Evolutionary conservation across 1,139 yeast genomes (phyloP), one percentile per base, ranked within the genome.

Genomic region (Geotrichum phurueaensis): DNA sequence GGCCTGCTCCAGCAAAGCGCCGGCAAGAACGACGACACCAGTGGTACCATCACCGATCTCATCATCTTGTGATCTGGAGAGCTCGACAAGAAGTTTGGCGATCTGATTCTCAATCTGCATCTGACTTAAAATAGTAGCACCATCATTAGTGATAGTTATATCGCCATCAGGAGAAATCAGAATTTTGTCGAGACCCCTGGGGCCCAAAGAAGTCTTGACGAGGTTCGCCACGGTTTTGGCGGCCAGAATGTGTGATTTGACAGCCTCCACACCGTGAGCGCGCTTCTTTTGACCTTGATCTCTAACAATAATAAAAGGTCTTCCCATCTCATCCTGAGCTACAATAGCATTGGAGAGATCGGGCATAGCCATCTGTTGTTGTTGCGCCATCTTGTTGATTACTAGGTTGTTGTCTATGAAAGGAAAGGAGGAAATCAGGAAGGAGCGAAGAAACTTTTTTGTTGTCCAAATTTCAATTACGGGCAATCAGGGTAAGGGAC

Each of bases 21-120:
- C 89, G 1, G 99, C 98, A 59, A 95, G 79, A 1, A 95, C 98
- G 62, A 94, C 99, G 43, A 95, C 99, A 70, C 99, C 99, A 3
- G 99, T 95, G 51, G 99, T 95, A 71, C 99, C 99, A 73, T 95
- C 99, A 61, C 99, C 99, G 70, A 95, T 91, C 77, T 95, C 99
- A 71, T 94, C 97, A 75, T 95, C 99, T 78, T 95, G 99, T 27
- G 97, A 89, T 74, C 84, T 88, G 45, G 97, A 89, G 68, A 95
- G 82, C 77, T 95, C 97, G 50, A 94, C 99, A 71, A 95, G 79
- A 65, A 95, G 80, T 76, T 94, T 94, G 67, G 99, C 99, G 70
- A 95, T 92, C 76, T 94, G 96, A 74, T 89, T 91, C 68, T 91
- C 97, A 66, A 95, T 81, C 73, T 94, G 96, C 98, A 95, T 94